Conservation (phyloP, 2,329 filamentous ascomycete species). For the Magnaporthales sp. region DNA sequence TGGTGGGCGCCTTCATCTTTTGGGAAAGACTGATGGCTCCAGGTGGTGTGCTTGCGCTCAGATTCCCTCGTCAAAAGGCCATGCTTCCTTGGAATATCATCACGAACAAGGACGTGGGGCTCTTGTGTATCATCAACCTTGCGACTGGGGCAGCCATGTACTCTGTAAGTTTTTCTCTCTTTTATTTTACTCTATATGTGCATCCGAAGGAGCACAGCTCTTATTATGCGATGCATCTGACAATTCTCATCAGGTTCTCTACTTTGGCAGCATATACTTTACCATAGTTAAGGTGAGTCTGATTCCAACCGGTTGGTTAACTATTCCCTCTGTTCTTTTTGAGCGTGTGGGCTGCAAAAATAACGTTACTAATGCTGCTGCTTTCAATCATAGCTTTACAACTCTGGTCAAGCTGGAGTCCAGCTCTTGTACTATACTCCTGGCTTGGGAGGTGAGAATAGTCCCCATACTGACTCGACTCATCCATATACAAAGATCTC, state of each 20-base stretch:
- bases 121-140: conserved; percentile 56
- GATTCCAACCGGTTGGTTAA: neutral
- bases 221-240: neutral
- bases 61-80: conserved; percentile 44
- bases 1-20: conserved; percentile 33
- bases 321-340: neutral
- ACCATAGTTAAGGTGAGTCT: conserved; percentile 17
- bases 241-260: conserved; percentile 37
- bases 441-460: conserved; percentile 42
- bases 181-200: neutral
- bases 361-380: neutral
- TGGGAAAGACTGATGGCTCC: conserved; percentile 47
- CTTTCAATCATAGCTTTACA: conserved; percentile 15
- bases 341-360: too few species aligned
- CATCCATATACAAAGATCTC: too few species aligned
- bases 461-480: too few species aligned
- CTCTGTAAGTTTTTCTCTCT: conserved; percentile 22
- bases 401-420: conserved; percentile 37
- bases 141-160: conserved; percentile 47
- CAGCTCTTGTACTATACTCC: conserved; percentile 57
- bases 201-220: too few species aligned
- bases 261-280: conserved; percentile 63
- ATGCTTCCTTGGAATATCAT: conserved; percentile 59
- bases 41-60: conserved; percentile 31
- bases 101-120: conserved; percentile 43